Base-by-base conservation (phyloP, 129 eudicot species). In the Tanacetum coccineum region DNA sequence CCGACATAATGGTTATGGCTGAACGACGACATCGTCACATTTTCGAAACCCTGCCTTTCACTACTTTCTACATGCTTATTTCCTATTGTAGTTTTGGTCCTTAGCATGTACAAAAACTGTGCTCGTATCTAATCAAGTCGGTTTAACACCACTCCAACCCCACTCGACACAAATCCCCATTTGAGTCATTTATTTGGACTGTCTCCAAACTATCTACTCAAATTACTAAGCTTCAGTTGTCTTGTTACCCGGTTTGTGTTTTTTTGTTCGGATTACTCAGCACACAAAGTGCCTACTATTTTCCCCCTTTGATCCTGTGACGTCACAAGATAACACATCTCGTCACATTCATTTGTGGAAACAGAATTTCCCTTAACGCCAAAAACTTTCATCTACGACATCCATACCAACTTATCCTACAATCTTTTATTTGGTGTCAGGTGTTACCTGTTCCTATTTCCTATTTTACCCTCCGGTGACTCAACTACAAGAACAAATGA, bases 1-100 rank as follows among this genome's bases (percentile, higher is more conserved):
- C 50, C 0, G 19, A 67, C 72, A 67, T 15, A 60, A 60, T 36
- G 66, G 22, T n/a, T 60, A n/a, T 5, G n/a, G 66, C n/a, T n/a
- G 32, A 60, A n/a, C 25, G 62, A 2, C 53, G 74, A 0, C 73
- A 68, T 52, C 48, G 52, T n/a, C 74, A 55, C 13, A 68, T 53
- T 51, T 51, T 39, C 13, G 44, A 67, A 69, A 69, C n/a, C 20
- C 6, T 22, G 54, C 1, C 6, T 44, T 17, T n/a, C 21, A 40
- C 9, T 70, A 4, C 56, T 56, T 4, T n/a, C 65, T n/a, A 12
- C 74, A 70, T 21, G 28, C 66, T 3, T 3, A 18, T 40, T 70
- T 6, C 66, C 44, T 20, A 9, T 45, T 3, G 36, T n/a, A 19
- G 11, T 53, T 25, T 28, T 70, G 57, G 74, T 20, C 46, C 2